Evolutionary conservation across 2,329 filamentous ascomycete species (phyloP), one percentile per base, ranked within the genome.

Genomic region (Ophiocordyceps camponoti-saundersi): DNA sequence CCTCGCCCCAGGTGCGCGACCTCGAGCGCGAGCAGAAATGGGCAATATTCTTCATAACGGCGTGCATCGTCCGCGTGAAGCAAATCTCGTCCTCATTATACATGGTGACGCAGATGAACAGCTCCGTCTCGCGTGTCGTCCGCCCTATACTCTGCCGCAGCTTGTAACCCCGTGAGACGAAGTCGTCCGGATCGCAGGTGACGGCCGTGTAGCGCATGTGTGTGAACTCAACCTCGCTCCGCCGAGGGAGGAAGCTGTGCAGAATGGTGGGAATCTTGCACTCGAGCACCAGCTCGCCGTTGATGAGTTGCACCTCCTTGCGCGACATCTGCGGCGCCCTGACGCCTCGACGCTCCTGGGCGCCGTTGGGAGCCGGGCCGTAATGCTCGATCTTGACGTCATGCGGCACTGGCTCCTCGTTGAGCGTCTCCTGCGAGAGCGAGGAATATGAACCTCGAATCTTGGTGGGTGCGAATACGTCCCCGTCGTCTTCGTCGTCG

Each of bases 231-330:
- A 90, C 74, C 62, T 95, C 90, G 59, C 95, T 88, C 49, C 90
- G 79, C 16, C 90, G 79, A 0, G 93, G 93, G 51, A 98, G 68
- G 66, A 98, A 98, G 61, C 88, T 95, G 74, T 96, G 93, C 40
- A 98, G 72, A 55, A 96, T 98, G 1, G 92, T 98, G 0, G 93
- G 92, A 54, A 98, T 98, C 67, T 98, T 98, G 73, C 92, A 96
- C 68, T 98, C 92, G 44, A 98, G 73, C 49, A 98, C 90, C 46
- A 98, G 80, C 65, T 98, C 90, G 59, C 92, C 92, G 60, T 98
- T 96, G 73, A 96, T 93, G 42, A 98, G 76, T 57, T 87, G 82
- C 47, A 98, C 92, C 63, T 96, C 90, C 60, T 94, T 95, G 65
- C 82, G 92, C 12, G 83, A 79, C 77, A 90, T 90, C 57, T 95